phyloP scores from a whole-genome alignment of 352 stramenopile genomes.

The Phytophthora podocarpi region DNA sequence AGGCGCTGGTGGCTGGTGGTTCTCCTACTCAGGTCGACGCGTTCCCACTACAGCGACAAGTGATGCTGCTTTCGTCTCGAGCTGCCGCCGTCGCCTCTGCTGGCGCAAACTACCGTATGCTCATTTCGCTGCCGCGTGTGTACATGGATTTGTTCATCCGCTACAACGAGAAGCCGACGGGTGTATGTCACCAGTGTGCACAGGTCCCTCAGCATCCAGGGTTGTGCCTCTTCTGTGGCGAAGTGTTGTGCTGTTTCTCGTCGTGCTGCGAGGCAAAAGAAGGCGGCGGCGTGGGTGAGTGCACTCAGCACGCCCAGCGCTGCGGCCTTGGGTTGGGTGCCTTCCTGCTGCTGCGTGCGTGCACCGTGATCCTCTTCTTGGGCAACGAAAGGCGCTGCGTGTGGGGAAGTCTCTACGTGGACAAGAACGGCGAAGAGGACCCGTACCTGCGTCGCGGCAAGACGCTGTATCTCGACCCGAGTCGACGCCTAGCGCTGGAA shows the following conservation, averaged over 20 bases:
- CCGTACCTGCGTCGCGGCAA: constrained; percentile 79
- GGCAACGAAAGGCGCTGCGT: constrained; percentile 81
- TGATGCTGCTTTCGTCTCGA: constrained; percentile 31
- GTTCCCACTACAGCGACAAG: constrained; percentile 38
- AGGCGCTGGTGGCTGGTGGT: constrained; percentile 10
- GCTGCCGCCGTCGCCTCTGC: constrained; percentile 19
- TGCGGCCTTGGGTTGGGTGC: constrained; percentile 67
- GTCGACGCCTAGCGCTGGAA: constrained; percentile 62
- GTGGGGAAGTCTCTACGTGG: constrained; percentile 84
- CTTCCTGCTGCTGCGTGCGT: constrained; percentile 77
- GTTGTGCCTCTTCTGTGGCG: constrained; percentile 78
- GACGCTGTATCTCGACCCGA: constrained; percentile 70
- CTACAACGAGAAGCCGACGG: constrained; percentile 71
- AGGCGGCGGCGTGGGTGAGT: constrained; percentile 68
- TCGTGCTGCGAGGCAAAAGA: constrained; percentile 62
- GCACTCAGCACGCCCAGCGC: constrained; percentile 69
- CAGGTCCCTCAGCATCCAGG: constrained; percentile 73
- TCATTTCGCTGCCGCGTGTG: constrained; percentile 62
- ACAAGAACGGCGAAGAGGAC: constrained; percentile 89
- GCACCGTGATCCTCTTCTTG: constrained; percentile 84
- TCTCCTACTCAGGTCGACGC: constrained; percentile 10
- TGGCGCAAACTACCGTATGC: constrained; percentile 19
- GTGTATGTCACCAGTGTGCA: constrained; percentile 59
- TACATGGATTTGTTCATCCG: constrained; percentile 88
- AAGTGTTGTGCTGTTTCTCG: constrained; percentile 81